phyloP scores from a whole-genome alignment of 192 early-diverging fungal species.

The Spizellomyces punctatus region DNA sequence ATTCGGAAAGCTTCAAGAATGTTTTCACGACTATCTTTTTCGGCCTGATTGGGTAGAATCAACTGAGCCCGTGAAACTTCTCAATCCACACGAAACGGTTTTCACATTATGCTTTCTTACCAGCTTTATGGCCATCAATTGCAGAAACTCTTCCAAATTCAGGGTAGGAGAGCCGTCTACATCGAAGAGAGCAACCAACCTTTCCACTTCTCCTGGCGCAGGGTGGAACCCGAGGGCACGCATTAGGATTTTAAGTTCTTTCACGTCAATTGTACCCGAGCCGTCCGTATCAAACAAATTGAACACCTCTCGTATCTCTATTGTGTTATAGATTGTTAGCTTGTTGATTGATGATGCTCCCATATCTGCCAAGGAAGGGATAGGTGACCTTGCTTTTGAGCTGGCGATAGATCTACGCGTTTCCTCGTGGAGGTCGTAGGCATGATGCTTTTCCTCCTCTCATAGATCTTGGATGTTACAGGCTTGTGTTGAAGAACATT shows the following conservation, averaged over 20 bases:
- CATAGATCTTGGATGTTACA: too few species aligned
- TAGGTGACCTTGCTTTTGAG: too few species aligned
- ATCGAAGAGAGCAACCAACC: not conserved
- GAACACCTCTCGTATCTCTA: not conserved
- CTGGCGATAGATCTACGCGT: too few species aligned
- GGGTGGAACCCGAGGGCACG: not conserved
- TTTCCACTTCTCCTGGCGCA: not conserved
- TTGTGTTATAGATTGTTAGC: too few species aligned
- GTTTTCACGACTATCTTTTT: not conserved
- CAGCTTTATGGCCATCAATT: not conserved
- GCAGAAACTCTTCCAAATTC: not conserved
- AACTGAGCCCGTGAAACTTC: not conserved
- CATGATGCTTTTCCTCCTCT: too few species aligned
- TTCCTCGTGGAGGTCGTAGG: too few species aligned
- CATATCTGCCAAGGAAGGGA: too few species aligned
- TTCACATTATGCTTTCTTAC: not conserved
- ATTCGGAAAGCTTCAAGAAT: not conserved
- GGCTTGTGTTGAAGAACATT: too few species aligned
- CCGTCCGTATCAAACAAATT: not conserved
- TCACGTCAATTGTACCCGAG: not conserved
- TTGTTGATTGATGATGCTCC: too few species aligned
- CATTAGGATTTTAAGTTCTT: conserved; percentile 1
- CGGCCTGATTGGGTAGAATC: conserved; percentile 1
- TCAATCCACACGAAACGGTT: not conserved
- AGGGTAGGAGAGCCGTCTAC: not conserved